A percentile compares a stretch with the other conserved stretches of the same genome.
Evolutionary conservation across 768 basidiomycete genomes (phyloP).

Genomic region (Leucocoprinus sp.): DNA sequence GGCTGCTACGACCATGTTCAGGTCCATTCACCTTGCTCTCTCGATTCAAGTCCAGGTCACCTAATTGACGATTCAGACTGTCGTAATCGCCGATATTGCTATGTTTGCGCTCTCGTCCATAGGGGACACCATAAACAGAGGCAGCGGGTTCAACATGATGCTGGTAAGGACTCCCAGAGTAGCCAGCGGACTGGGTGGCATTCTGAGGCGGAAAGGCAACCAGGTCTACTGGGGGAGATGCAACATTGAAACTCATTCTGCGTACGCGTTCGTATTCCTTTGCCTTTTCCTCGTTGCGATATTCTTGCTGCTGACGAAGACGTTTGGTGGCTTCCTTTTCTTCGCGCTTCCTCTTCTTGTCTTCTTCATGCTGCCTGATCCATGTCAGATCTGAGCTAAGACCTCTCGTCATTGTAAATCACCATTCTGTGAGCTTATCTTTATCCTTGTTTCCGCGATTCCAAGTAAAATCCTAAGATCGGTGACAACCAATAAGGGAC

Average conservation of each 20-base stretch:
- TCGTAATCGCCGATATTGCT: slow-evolving; percentile 23
- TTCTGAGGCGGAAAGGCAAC: slow-evolving; percentile 21
- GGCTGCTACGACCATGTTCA: slow-evolving; percentile 31
- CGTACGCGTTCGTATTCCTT: slow-evolving; percentile 54
- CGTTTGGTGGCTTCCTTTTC: slow-evolving; percentile 35
- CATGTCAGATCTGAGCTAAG: not conserved
- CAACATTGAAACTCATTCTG: slow-evolving; percentile 45
- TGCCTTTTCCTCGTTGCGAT: slow-evolving; percentile 42
- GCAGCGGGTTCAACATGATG: slow-evolving; percentile 14
- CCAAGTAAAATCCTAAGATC: slow-evolving; percentile 24
- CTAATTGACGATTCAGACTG: slow-evolving; percentile 34
- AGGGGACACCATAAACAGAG: slow-evolving; percentile 14
- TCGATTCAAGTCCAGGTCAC: slow-evolving; percentile 32
- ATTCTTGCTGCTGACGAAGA: slow-evolving; percentile 43
- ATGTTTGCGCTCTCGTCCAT: slow-evolving; percentile 25
- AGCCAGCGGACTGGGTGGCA: too few species aligned
- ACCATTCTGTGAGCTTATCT: slow-evolving; percentile 19
- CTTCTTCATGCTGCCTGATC: slow-evolving; percentile 39
- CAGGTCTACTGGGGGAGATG: slow-evolving; percentile 18
- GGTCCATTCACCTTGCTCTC: slow-evolving; percentile 26
- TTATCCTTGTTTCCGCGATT: slow-evolving; percentile 32
- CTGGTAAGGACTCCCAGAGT: slow-evolving; percentile 15
- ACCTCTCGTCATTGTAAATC: not conserved
- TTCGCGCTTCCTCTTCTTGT: slow-evolving; percentile 36
- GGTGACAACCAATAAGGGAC: not conserved